These are phyloP conservation scores for Ustilago curta DNA, from an alignment of 1,284 basidiomycete genomes.

Conservation along the genomic window DNA sequence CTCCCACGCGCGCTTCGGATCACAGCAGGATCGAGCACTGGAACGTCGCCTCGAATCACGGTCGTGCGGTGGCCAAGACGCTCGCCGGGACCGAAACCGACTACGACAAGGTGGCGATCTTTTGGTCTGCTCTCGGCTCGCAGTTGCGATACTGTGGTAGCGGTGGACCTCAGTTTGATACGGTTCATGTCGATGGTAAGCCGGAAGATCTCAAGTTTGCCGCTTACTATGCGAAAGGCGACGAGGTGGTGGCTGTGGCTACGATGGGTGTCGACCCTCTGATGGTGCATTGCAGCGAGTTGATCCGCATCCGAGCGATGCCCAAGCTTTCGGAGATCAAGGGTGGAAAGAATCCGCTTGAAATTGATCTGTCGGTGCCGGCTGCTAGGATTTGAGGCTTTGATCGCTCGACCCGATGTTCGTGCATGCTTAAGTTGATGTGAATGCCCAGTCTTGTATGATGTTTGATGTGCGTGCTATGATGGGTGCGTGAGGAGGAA, in stretches of 20 bases:
- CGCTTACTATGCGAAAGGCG: slow-evolving; percentile 83
- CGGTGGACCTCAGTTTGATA: slow-evolving; percentile 76
- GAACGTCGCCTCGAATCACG: slow-evolving; percentile 90
- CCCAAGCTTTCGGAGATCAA: slow-evolving; percentile 81
- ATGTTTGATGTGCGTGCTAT: background rate
- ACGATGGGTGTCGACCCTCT: slow-evolving; percentile 87
- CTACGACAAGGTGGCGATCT: slow-evolving; percentile 84
- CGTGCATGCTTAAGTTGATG: background rate
- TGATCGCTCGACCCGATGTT: background rate
- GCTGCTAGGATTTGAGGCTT: slow-evolving; percentile 35
- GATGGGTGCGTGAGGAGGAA: background rate
- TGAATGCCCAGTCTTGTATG: slow-evolving; percentile 2
- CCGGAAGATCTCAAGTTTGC: slow-evolving; percentile 75
- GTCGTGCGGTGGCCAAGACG: slow-evolving; percentile 81
- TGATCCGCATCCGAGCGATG: slow-evolving; percentile 84
- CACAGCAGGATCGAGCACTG: slow-evolving; percentile 85
- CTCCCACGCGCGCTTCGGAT: slow-evolving; percentile 75
- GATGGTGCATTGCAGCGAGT: slow-evolving; percentile 82
- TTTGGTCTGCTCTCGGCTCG: slow-evolving; percentile 82
- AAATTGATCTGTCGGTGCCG: slow-evolving; percentile 30
- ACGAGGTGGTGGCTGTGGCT: slow-evolving; percentile 83
- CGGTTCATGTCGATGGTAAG: slow-evolving; percentile 81
- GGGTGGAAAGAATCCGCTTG: slow-evolving; percentile 70
- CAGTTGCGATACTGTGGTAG: slow-evolving; percentile 85
- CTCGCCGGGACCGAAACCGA: slow-evolving; percentile 48